Conservation (phyloP, 495 filamentous ascomycete genomes). For the Neurospora sp. region DNA sequence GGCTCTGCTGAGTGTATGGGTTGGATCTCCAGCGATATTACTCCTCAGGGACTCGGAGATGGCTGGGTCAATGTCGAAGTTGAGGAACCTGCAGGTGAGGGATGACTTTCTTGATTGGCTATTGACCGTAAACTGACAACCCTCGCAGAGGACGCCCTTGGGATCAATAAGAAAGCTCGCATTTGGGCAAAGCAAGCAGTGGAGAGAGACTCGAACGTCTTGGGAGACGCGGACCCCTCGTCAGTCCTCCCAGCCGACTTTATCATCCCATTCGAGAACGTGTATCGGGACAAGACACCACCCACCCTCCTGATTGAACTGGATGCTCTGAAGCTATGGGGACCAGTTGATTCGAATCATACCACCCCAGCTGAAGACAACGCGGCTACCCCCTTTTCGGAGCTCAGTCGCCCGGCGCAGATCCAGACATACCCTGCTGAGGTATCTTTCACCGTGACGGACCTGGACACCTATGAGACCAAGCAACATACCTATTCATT, state of each 20-base stretch:
- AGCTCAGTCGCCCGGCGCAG: conserved; percentile 22
- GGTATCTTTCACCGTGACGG: conserved; percentile 39
- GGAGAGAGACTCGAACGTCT: conserved; percentile 40
- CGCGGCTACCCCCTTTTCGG: conserved; percentile 21
- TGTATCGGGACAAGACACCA: conserved; percentile 31
- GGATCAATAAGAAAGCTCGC: conserved; percentile 34
- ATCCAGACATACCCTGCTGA: conserved; percentile 41
- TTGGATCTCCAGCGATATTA: conserved; percentile 55
- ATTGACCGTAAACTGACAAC: conserved; percentile 1
- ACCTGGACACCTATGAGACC: conserved; percentile 23
- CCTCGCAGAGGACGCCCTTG: conserved; percentile 26
- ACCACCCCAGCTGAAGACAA: conserved; percentile 25
- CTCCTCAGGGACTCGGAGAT: conserved; percentile 40
- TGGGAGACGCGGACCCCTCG: conserved; percentile 38
- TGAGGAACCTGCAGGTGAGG: conserved; percentile 39
- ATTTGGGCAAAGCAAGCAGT: conserved; percentile 37
- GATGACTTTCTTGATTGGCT: background rate
- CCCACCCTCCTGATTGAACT: conserved; percentile 31
- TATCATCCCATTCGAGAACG: conserved; percentile 42
- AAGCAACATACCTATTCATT: conserved; percentile 38
- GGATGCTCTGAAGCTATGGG: conserved; percentile 29
- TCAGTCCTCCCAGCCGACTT: conserved; percentile 48
- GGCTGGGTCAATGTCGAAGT: conserved; percentile 57
- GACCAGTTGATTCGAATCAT: conserved; percentile 23
- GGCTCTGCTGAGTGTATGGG: conserved; percentile 67